These are phyloP conservation scores for Cercis canadensis DNA, from an alignment of 306 rosid species.

Conservation along the genomic window DNA sequence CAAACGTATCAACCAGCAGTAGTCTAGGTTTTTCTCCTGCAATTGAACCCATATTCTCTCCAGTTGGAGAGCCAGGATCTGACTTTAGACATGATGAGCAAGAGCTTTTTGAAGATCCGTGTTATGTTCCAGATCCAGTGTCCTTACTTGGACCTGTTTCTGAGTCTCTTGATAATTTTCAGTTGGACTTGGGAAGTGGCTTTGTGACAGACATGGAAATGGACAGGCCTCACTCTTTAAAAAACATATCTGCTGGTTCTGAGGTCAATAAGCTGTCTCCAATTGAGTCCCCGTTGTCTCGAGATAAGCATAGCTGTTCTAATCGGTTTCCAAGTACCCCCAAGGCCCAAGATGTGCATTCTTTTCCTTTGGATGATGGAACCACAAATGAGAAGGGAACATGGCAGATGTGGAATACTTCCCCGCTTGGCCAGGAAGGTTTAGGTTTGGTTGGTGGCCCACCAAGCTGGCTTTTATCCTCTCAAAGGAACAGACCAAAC, in stretches of 20 bases:
- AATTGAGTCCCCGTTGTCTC: conserved; percentile 89
- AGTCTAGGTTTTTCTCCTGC: conserved; percentile 90
- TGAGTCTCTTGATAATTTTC: conserved; percentile 93
- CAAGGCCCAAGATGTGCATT: conserved; percentile 54
- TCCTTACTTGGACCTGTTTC: conserved; percentile 96
- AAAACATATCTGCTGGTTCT: conserved; percentile 60
- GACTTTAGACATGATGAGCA: conserved; percentile 75
- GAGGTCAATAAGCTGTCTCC: conserved; percentile 89
- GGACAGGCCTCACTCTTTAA: conserved; percentile 61
- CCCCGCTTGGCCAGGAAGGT: conserved; percentile 94
- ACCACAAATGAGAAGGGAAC: conserved; percentile 73
- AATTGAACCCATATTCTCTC: conserved; percentile 73
- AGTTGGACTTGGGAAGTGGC: conserved; percentile 72
- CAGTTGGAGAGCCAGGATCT: conserved; percentile 57
- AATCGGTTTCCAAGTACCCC: conserved; percentile 58
- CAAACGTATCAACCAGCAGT: conserved; percentile 57
- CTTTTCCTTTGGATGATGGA: conserved; percentile 57
- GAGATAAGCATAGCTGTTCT: conserved; percentile 75
- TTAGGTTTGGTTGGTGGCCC: conserved; percentile 85
- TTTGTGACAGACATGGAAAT: conserved; percentile 60
- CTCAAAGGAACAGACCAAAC: conserved; percentile 64
- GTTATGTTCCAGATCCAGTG: conserved; percentile 87
- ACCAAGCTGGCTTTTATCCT: conserved; percentile 77
- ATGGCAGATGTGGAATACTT: conserved; percentile 96
- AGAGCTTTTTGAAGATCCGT: conserved; percentile 95